Evolutionary conservation across 2,329 filamentous ascomycete genomes (phyloP), one percentile per base, ranked within the genome.

Genomic region (Elsinoe perseae): DNA sequence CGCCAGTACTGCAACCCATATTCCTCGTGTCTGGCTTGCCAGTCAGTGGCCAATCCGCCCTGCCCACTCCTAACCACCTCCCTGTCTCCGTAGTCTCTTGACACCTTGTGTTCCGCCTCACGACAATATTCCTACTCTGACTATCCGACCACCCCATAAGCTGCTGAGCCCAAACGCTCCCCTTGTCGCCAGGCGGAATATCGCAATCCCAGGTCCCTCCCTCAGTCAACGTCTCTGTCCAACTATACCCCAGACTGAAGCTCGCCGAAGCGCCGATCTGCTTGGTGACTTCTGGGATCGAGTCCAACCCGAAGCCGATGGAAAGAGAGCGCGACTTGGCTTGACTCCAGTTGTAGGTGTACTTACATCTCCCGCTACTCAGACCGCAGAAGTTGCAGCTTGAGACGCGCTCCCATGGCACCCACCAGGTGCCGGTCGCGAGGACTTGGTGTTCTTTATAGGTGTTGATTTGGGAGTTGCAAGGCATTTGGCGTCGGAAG

Each of bases 351-450:
- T 9, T 52, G 4, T 34, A 34, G 4, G 48, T 36, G 5, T 28
- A 20, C n/a, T 20, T 25, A 16, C 48, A 52, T 5, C 6, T 5
- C 9, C 30, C n/a, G 10, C 12, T n/a, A 28, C 48, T 52, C 3
- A 52, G 48, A 16, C 48, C n/a, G 48, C 48, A 52, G 48, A 34
- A 52, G 16, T 52, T 36, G 48, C 48, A 52, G 4, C 48, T 28
- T 20, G 48, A 52, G 34, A 34, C 48, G 7, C 18, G 14, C 8
- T 28, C 48, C 48, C 48, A 52, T 7, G 4, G 27, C 20, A 20
- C 25, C 25, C 48, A 34, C 48, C 48, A 52, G 7, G 48, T 52
- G 8, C 48, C 48, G 5, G 48, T 20, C 10, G 30, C 27, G 16
- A 28, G 14, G 34, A 36, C 27, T 20, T 36, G 48, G 25, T 28